These are phyloP conservation scores for Globisporangium middletonii DNA, from an alignment of 352 stramenopile species.

Conservation along the genomic window DNA sequence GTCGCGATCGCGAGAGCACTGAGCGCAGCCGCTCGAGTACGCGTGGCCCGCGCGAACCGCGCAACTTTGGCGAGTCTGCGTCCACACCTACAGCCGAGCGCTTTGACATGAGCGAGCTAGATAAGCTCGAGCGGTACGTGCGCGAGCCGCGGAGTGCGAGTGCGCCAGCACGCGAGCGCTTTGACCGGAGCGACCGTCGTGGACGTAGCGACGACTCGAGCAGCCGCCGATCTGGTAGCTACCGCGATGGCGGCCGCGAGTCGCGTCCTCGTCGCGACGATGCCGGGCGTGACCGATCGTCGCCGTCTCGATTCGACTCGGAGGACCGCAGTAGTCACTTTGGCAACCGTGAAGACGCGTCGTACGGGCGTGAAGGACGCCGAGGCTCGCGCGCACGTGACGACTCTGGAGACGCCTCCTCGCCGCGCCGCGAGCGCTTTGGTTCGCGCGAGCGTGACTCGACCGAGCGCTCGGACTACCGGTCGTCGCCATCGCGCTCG, in stretches of 20 bases:
- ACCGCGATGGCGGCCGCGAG: conserved; percentile 8
- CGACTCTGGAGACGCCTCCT: neutral
- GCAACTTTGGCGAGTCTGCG: conserved; percentile 14
- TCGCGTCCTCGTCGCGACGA: conserved; percentile 2
- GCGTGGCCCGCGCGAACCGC: conserved; percentile 3
- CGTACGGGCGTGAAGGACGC: no score
- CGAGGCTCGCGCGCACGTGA: no score
- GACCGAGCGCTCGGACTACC: neutral
- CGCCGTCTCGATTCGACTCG: conserved; percentile 5
- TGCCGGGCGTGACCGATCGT: neutral
- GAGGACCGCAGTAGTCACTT: conserved; percentile 3
- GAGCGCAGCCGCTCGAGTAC: conserved; percentile 1
- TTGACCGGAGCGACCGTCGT: conserved; percentile 1
- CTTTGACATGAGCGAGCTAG: conserved; percentile 7
- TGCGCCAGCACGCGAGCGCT: neutral
- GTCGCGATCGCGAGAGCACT: neutral
- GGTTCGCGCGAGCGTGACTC: conserved; percentile 1
- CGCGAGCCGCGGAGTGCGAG: neutral
- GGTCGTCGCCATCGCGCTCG: neutral
- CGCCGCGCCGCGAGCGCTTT: conserved; percentile 1
- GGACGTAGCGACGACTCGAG: conserved; percentile 6
- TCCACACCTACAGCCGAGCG: conserved; percentile 6
- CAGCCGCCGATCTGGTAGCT: conserved; percentile 8
- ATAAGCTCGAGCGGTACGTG: neutral
- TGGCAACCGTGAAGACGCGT: neutral